A percentile compares a stretch with the other conserved stretches of the same genome.
Evolutionary conservation across 805 yeast species (phyloP).

Genomic region (Candida sphagnicola): DNA sequence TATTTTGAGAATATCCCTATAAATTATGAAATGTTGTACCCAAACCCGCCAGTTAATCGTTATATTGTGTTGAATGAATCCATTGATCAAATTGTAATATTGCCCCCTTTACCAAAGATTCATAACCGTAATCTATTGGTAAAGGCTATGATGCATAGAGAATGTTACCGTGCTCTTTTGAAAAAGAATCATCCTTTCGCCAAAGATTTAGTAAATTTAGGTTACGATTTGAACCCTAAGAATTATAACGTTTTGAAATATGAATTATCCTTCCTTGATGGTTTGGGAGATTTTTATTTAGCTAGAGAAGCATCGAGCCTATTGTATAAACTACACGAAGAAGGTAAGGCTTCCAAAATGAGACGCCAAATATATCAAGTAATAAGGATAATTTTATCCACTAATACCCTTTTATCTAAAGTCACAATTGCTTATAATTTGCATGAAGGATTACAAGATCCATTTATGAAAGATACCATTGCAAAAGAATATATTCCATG

Average conservation of each 20-base stretch:
- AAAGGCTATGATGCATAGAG: conserved; percentile 36
- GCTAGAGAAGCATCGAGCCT: conserved; percentile 34
- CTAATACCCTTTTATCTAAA: conserved; percentile 35
- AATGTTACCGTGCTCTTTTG: conserved; percentile 27
- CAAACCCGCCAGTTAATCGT: conserved; percentile 7
- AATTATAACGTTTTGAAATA: conserved; percentile 22
- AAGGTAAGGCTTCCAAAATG: conserved; percentile 7
- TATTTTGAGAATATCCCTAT: conserved; percentile 23
- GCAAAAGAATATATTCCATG: conserved; percentile 23
- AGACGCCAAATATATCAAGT: conserved; percentile 10
- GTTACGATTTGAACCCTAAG: conserved; percentile 16
- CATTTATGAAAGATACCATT: conserved; percentile 12
- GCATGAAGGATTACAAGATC: conserved; percentile 31
- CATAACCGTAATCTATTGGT: conserved; percentile 24
- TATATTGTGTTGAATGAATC: conserved; percentile 21
- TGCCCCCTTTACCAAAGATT: conserved; percentile 34
- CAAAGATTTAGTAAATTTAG: conserved; percentile 12
- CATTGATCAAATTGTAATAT: conserved; percentile 17
- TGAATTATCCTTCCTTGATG: conserved; percentile 37
- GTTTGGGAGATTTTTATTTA: conserved; percentile 37
- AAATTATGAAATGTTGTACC: conserved; percentile 20
- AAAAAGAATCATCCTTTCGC: conserved; percentile 25
- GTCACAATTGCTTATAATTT: conserved; percentile 32
- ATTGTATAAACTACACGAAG: conserved; percentile 19
- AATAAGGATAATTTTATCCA: conserved; percentile 30